phyloP scores from a whole-genome alignment of 306 rosid species.

The Cucurbita maxima region DNA sequence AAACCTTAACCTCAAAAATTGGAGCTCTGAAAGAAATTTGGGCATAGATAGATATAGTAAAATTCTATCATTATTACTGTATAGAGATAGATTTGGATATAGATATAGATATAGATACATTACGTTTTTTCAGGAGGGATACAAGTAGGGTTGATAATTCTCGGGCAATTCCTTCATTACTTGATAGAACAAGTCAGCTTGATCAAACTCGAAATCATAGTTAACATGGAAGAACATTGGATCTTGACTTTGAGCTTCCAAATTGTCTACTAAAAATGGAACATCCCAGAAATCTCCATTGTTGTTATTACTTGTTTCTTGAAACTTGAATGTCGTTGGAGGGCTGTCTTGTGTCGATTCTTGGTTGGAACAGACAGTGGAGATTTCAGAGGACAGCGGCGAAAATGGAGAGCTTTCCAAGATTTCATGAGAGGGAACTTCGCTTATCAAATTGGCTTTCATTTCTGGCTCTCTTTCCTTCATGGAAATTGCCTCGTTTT shows the following conservation, averaged over 20 bases:
- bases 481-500: not conserved
- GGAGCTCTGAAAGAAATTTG: too few relatives aligned
- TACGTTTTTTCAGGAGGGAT: not conserved
- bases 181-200: not conserved
- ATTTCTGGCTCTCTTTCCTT: not conserved
- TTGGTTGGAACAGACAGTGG: not conserved
- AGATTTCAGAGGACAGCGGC: not conserved
- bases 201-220: not conserved
- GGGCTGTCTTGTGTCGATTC: not conserved
- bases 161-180: not conserved
- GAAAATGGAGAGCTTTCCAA: not conserved
- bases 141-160: not conserved
- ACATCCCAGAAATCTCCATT: not conserved
- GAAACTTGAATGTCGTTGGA: not conserved
- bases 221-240: not conserved
- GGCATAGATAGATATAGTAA: too few relatives aligned
- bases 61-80: not conserved
- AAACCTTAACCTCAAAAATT: too few relatives aligned
- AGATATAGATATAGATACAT: not conserved
- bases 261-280: not conserved
- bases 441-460: not conserved
- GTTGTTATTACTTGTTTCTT: not conserved
- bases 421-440: not conserved
- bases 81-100: not conserved
- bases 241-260: not conserved